Evolutionary conservation across 2,329 filamentous ascomycete genomes (phyloP).

Genomic region (Claviceps fusiformis): DNA sequence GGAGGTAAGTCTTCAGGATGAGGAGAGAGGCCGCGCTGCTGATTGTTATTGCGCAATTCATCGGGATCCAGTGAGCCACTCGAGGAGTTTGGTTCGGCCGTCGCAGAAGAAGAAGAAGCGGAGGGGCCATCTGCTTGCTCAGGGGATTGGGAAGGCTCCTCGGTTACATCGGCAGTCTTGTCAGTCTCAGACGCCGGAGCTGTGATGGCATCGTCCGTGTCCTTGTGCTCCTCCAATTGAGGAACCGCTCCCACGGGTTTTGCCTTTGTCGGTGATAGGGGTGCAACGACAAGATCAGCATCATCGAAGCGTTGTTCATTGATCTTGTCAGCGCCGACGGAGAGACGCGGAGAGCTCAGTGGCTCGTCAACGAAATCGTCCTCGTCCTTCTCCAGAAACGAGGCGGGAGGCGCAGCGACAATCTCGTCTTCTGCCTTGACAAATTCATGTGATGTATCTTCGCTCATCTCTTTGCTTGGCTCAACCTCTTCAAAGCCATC

Average conservation of each 20-base stretch:
- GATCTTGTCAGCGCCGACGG: constrained; percentile 44
- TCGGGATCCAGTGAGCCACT: constrained; percentile 4
- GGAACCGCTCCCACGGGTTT: constrained; percentile 11
- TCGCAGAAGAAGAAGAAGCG: background rate
- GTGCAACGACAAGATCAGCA: constrained; percentile 41
- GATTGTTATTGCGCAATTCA: constrained; percentile 6
- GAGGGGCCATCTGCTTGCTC: background rate
- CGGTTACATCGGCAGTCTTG: background rate
- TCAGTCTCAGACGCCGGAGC: background rate
- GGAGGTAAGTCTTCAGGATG: constrained; percentile 55
- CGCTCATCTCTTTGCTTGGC: constrained; percentile 53
- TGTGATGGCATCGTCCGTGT: background rate
- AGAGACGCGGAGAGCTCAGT: constrained; percentile 52
- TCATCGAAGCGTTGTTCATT: constrained; percentile 40
- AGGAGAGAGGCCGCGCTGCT: constrained; percentile 28
- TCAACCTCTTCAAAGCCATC: constrained; percentile 90
- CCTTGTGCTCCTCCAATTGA: background rate
- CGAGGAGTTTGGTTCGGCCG: constrained; percentile 9
- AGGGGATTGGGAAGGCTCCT: background rate
- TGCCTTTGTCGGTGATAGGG: constrained; percentile 37
- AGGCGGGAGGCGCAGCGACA: constrained; percentile 13
- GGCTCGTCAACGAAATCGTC: constrained; percentile 71
- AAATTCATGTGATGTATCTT: constrained; percentile 58
- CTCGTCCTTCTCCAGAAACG: constrained; percentile 39
- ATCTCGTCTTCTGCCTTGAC: constrained; percentile 46